These are phyloP conservation scores for Stagonosporopsis cucurbitacearum DNA, from an alignment of 2,329 filamentous ascomycete genomes.

Conservation along the genomic window DNA sequence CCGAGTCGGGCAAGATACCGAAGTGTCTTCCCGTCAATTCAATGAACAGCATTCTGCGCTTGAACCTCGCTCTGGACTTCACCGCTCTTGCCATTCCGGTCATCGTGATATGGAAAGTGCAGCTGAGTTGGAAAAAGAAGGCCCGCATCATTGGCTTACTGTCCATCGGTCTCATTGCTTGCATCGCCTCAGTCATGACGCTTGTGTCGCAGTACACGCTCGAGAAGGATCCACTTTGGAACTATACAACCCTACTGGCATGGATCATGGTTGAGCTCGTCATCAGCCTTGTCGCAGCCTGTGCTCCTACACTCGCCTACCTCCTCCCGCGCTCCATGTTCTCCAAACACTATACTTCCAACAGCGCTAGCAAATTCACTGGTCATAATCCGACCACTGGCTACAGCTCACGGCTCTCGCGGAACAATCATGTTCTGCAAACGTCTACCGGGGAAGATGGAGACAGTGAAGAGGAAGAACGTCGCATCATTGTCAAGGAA, in stretches of 20 bases:
- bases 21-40: conserved; percentile 9
- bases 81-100: conserved; percentile 12
- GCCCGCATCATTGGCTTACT: conserved; percentile 11
- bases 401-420: conserved; percentile 1
- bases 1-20: conserved; percentile 10
- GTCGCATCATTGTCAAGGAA: conserved; percentile 7
- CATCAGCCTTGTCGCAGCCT: conserved; percentile 9
- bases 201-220: conserved; percentile 12
- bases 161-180: conserved; percentile 12
- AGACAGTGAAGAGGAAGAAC: conserved; percentile 7
- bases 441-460: neutral
- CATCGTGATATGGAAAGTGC: conserved; percentile 11
- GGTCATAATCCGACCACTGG: neutral
- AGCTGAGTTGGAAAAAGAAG: conserved; percentile 13
- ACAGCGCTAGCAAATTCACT: conserved; percentile 9
- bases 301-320: conserved; percentile 15
- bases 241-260: conserved; percentile 12
- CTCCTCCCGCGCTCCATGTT: conserved; percentile 5
- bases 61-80: conserved; percentile 14
- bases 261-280: conserved; percentile 15
- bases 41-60: conserved; percentile 14
- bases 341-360: conserved; percentile 6
- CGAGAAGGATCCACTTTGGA: conserved; percentile 12
- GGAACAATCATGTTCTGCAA: neutral
- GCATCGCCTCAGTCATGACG: conserved; percentile 14